phyloP scores from a whole-genome alignment of 2,329 filamentous ascomycete genomes.

The Amesomyces nigricolor region DNA sequence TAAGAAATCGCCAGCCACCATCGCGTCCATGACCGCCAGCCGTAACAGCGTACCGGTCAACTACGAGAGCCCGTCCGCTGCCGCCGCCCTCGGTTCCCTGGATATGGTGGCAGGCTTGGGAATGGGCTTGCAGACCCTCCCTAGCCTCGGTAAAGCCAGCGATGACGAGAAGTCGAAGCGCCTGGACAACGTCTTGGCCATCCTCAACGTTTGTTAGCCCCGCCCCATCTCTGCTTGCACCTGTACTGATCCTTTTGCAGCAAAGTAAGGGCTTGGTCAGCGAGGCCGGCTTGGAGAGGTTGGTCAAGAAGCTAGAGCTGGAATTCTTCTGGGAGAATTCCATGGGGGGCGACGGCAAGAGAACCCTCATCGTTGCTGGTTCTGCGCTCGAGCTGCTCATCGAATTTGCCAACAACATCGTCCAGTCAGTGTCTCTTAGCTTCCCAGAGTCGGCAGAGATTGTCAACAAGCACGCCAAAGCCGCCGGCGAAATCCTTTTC shows the following conservation, averaged over 20 bases:
- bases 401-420: constrained; percentile 54
- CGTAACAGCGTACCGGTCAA: constrained; percentile 46
- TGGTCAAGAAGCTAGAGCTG: constrained; percentile 62
- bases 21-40: constrained; percentile 41
- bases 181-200: constrained; percentile 46
- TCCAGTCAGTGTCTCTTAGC: constrained; percentile 56
- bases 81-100: constrained; percentile 54
- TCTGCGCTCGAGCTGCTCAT: constrained; percentile 57
- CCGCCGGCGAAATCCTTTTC: constrained; percentile 60
- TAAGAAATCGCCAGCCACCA: constrained; percentile 55
- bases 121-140: constrained; percentile 36
- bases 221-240: constrained; percentile 28
- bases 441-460: constrained; percentile 56
- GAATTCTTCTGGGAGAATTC: constrained; percentile 56
- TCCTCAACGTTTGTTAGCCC: constrained; percentile 42
- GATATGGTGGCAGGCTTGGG: constrained; percentile 48
- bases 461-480: constrained; percentile 54
- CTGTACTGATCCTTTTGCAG: constrained; percentile 27
- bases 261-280: constrained; percentile 59
- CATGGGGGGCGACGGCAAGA: constrained; percentile 43
- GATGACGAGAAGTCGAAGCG: constrained; percentile 50
- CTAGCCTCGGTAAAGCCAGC: constrained; percentile 35
- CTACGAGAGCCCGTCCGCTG: constrained; percentile 60
- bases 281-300: constrained; percentile 66
- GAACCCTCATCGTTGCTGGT: constrained; percentile 57